A percentile compares a stretch with the other conserved stretches of the same genome.
phyloP scores from a whole-genome alignment of 2,329 filamentous ascomycete genomes.

The Zasmidium cellare region DNA sequence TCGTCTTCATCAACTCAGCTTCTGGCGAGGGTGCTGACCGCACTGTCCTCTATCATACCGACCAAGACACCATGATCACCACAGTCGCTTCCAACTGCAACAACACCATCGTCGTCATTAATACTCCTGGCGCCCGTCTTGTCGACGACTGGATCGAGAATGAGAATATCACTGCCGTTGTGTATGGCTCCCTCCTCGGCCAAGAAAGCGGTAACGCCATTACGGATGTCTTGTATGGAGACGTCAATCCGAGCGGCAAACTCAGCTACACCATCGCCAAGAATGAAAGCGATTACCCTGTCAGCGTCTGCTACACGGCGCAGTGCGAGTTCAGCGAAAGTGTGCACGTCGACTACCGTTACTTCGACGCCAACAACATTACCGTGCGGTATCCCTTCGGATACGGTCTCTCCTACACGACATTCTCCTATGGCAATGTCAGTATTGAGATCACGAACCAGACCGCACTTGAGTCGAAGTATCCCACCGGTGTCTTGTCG shows the following conservation, averaged over 20 bases:
- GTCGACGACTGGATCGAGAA: slow-evolving; percentile 32
- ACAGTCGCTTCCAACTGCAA: slow-evolving; percentile 36
- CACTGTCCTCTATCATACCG: slow-evolving; percentile 25
- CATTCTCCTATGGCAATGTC: slow-evolving; percentile 39
- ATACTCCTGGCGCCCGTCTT: slow-evolving; percentile 29
- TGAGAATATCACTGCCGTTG: slow-evolving; percentile 33
- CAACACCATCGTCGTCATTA: slow-evolving; percentile 33
- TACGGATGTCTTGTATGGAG: slow-evolving; percentile 31
- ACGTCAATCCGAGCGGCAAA: slow-evolving; percentile 30
- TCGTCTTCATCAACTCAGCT: slow-evolving; percentile 35
- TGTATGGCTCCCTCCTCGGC: slow-evolving; percentile 32
- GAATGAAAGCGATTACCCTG: slow-evolving; percentile 46
- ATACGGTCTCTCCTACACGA: slow-evolving; percentile 46
- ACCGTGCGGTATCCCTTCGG: slow-evolving; percentile 45
- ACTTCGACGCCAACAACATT: slow-evolving; percentile 43
- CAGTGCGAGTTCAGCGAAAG: slow-evolving; percentile 43
- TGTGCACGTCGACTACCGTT: slow-evolving; percentile 46
- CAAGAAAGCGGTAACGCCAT: slow-evolving; percentile 31
- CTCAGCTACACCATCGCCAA: slow-evolving; percentile 33
- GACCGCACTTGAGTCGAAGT: slow-evolving; percentile 11
- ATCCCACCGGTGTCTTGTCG: slow-evolving; percentile 53
- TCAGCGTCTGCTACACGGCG: slow-evolving; percentile 60
- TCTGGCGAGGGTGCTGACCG: slow-evolving; percentile 31
- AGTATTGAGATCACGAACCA: slow-evolving; percentile 8
- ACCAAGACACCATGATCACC: slow-evolving; percentile 27